Evolutionary conservation across 495 filamentous ascomycete genomes (phyloP), one percentile per base, ranked within the genome.

Genomic region (Xylaria bambusicola): DNA sequence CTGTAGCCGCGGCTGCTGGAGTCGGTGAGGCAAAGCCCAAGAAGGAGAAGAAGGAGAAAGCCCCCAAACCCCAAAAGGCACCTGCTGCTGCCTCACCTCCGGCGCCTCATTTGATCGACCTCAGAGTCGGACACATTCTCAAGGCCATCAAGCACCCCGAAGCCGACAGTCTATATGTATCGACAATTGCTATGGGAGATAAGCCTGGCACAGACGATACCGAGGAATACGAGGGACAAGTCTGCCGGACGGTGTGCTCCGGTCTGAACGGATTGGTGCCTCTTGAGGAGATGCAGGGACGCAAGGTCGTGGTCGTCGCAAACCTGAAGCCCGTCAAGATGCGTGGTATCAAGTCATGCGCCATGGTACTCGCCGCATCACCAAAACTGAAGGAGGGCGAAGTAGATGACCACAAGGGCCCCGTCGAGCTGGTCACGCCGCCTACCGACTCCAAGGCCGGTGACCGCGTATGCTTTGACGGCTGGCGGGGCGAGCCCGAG

Each of bases 241-340:
- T 92, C 35, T 88, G 91, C 52, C 89, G 94, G 10, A 98, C 94
- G 6, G 93, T 98, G 13, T 98, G 95, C 82, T 97, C 93, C 2
- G 94, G 94, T 23, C 78, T 98, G 58, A 96, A 96, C 73, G 95
- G 95, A 1, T 82, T 98, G 17, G 74, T 98, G 1, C 94, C 94
- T 0, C 80, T 98, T 51, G 90, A 86, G 74, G 92, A 96, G 74
- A 97, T 98, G 95, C 94, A 98, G 73, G 85, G 82, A 67, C 88
- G 95, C 66, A 96, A 93, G 80, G 91, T 98, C 46, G 85, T 98
- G 41, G 89, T 90, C 10, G 92, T 98, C 21, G 95, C 91, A 80
- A 98, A 98, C 74, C 80, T 98, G 66, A 98, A 98, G 83, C 94
- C 94, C 10, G 94, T 97, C 63, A 97, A 93, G 66, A 98, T 98